Percentiles rank a stretch among this genome's conserved stretches.
Conservation (phyloP, 306 rosid species). For the Bauhinia variegata region DNA sequence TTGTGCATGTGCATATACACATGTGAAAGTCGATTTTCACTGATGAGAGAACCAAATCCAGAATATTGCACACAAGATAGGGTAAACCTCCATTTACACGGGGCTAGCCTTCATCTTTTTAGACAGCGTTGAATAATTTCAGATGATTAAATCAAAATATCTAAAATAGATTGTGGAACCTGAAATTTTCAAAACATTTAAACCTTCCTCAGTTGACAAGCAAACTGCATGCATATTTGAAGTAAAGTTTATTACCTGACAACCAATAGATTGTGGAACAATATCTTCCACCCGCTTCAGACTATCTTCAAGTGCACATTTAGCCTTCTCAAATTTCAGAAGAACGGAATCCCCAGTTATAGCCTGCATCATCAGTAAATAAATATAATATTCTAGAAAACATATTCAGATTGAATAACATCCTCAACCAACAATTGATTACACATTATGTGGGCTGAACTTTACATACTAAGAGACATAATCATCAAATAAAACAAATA, state of each 20-base stretch:
- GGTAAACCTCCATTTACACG: background rate
- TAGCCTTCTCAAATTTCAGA: slow-evolving; percentile 83
- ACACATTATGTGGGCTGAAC: slow-evolving; percentile 8
- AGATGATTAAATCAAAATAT: background rate
- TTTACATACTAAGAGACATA: slow-evolving; percentile 8
- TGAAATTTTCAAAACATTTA: slow-evolving; percentile 1
- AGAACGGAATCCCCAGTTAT: slow-evolving; percentile 95
- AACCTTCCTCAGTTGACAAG: slow-evolving; percentile 5
- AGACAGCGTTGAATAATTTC: background rate
- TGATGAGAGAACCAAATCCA: slow-evolving; percentile 18
- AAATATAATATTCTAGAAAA: slow-evolving; percentile 26
- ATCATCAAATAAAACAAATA: slow-evolving; percentile 18
- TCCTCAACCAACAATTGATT: slow-evolving; percentile 19
- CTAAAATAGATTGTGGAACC: slow-evolving; percentile 19
- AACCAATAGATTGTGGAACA: slow-evolving; percentile 90
- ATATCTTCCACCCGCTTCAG: slow-evolving; percentile 86
- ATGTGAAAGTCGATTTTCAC: background rate
- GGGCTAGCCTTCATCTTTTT: background rate
- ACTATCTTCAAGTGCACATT: slow-evolving; percentile 85
- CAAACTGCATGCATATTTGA: background rate
- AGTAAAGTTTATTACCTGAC: slow-evolving; percentile 63
- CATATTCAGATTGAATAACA: slow-evolving; percentile 12
- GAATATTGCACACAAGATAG: slow-evolving; percentile 12
- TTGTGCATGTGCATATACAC: background rate
- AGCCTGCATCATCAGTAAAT: slow-evolving; percentile 62